Evolutionary conservation across 129 eudicot genomes (phyloP).

Genomic region (Erigeron canadensis): DNA sequence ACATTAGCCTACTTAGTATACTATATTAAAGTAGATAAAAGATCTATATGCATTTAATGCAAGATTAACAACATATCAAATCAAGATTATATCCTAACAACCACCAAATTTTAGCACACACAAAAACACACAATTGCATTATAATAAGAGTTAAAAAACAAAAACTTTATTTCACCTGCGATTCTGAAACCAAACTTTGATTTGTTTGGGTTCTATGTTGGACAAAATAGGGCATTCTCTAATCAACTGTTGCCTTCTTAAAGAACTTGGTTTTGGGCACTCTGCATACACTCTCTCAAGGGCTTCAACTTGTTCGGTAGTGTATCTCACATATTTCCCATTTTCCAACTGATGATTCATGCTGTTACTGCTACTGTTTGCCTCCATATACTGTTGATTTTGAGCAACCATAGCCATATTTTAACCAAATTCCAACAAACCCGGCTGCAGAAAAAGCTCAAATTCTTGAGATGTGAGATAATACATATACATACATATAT

Average conservation of each 20-base stretch:
- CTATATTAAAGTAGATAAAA: conserved; percentile 17
- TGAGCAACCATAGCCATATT: conserved; percentile 87
- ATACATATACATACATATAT: not conserved
- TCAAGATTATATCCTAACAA: not conserved
- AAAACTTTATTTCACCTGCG: conserved; percentile 51
- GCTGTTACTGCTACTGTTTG: conserved; percentile 60
- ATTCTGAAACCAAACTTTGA: conserved; percentile 95
- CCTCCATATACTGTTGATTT: conserved; percentile 50
- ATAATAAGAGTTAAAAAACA: not conserved
- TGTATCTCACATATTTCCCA: conserved; percentile 85
- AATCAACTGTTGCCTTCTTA: conserved; percentile 79
- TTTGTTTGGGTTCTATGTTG: conserved; percentile 89
- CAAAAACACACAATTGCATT: not conserved
- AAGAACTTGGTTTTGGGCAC: conserved; percentile 90
- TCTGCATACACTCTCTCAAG: conserved; percentile 79
- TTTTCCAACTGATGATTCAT: conserved; percentile 69
- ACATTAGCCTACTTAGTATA: not conserved
- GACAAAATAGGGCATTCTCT: conserved; percentile 82
- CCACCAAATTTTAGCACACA: not conserved
- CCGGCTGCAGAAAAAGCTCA: not conserved
- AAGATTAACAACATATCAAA: conserved; percentile 4
- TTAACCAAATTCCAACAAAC: conserved; percentile 9
- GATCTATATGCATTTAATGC: conserved; percentile 7
- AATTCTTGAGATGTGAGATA: not conserved
- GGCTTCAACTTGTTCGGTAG: conserved; percentile 93